phyloP scores from a whole-genome alignment of 768 basidiomycete species.

The Calocybe gangraenosa region DNA sequence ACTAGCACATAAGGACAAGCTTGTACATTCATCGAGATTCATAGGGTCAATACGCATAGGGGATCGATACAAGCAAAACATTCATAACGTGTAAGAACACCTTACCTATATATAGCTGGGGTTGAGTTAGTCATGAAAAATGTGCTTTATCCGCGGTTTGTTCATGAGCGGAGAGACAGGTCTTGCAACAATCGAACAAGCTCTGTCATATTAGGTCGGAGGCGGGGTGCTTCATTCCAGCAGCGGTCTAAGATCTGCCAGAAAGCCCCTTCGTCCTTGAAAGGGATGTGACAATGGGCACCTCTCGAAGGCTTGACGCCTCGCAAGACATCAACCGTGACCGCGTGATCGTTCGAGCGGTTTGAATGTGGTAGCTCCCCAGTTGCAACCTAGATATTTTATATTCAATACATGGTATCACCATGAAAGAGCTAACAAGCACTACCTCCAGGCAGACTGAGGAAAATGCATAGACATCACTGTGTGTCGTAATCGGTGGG shows the following conservation, averaged over 20 bases:
- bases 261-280: conserved; percentile 31
- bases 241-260: conserved; percentile 43
- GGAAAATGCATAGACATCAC: conserved; percentile 59
- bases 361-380: conserved; percentile 49
- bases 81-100: too few species aligned
- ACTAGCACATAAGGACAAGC: too few species aligned
- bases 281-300: conserved; percentile 21
- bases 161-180: conserved; percentile 13
- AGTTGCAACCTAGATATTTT: conserved; percentile 54
- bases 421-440: background rate
- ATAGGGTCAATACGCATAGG: too few species aligned
- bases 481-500: conserved; percentile 44
- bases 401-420: background rate
- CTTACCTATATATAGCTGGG: background rate
- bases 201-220: conserved; percentile 42
- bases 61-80: too few species aligned
- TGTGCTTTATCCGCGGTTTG: too few species aligned
- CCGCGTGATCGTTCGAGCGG: conserved; percentile 51
- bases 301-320: conserved; percentile 44
- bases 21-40: too few species aligned
- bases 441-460: conserved; percentile 56
- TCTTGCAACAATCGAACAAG: conserved; percentile 28
- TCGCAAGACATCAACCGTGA: conserved; percentile 50
- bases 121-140: background rate
- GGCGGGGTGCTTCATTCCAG: conserved; percentile 33